Conservation (phyloP, 805 yeast genomes). For the Barnettozyma californica region DNA sequence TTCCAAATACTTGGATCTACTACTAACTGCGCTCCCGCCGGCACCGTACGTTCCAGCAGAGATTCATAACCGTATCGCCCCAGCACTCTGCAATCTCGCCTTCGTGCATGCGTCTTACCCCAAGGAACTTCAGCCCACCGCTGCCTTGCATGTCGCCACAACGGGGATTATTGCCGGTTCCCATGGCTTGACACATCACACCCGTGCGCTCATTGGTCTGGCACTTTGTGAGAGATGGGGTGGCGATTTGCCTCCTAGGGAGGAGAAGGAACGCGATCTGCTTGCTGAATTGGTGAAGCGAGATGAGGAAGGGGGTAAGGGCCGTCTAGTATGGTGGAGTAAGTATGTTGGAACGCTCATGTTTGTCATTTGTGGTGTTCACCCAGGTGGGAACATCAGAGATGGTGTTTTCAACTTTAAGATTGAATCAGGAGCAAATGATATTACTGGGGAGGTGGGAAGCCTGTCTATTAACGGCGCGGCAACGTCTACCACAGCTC, state of each 20-base stretch:
- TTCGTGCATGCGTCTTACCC: conserved; percentile 76
- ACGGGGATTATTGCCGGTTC: conserved; percentile 73
- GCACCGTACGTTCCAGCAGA: conserved; percentile 49
- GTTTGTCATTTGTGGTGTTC: conserved; percentile 76
- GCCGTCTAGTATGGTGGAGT: conserved; percentile 64
- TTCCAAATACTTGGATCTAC: conserved; percentile 46
- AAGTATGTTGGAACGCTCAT: conserved; percentile 65
- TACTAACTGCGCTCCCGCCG: conserved; percentile 52
- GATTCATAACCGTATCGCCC: conserved; percentile 53
- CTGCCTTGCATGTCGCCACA: conserved; percentile 66
- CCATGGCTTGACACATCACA: conserved; percentile 69
- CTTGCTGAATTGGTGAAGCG: conserved; percentile 46
- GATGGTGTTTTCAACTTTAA: conserved; percentile 50
- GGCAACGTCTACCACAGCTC: neutral
- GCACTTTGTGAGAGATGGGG: conserved; percentile 82
- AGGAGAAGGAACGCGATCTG: conserved; percentile 39
- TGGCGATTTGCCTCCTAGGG: conserved; percentile 60
- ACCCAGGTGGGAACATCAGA: conserved; percentile 74
- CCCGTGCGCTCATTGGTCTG: conserved; percentile 65
- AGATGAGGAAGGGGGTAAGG: conserved; percentile 29
- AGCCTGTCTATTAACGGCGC: neutral
- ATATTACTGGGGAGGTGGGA: neutral
- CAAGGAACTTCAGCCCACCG: conserved; percentile 69
- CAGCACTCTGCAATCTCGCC: conserved; percentile 68
- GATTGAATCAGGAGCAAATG: conserved; percentile 11